Base-by-base conservation (phyloP, 805 yeast genomes). In the Yamadazyma tumulicola region DNA sequence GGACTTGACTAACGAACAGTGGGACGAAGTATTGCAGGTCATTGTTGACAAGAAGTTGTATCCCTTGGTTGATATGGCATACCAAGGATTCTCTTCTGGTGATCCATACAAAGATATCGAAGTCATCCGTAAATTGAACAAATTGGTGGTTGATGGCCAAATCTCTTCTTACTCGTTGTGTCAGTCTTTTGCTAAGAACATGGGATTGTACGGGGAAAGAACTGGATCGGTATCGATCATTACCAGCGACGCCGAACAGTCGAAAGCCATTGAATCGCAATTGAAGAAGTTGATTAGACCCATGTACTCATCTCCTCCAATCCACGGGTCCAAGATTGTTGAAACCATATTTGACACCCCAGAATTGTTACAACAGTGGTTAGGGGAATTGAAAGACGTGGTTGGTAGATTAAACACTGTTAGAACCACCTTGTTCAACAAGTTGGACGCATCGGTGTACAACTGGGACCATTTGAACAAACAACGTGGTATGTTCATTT, bases 401-500 rank as follows among this genome's bases (percentile, higher is more conserved):
- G 82, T 87, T 30, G 74, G 77, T 47, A 77, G 97, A 55, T 77
- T 91, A 58, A 77, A 76, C 52, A 61, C 69, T 19, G 86, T 88
- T 72, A 76, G 97, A 58, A 53, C 64, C 36, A 61, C 73, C 41
- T 71, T 91, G 54, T 76, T 75, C 59, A 72, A 75, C 35, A 69
- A 75, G 42, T 73, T 87, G 51, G 79, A 69, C 67, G 77, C 69
- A 54, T 66, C 78, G 55, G 70, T 64, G 54, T 72, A 81, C 48
- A 70, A 77, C 58, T 91, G 97, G 97, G 82, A 81, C 35, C 95
- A 85, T 55, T 72, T 91, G 51, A 68, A 84, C 37, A 74, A 80
- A 54, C 97, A 91, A 63, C 83, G 91, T 57, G 98, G 98, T 50
- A 91, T 91, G 97, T 91, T 91, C 65, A 85, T 91, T 51, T 91